A percentile compares a stretch with the other conserved stretches of the same genome.
Evolutionary conservation across 768 basidiomycete species (phyloP).

Genomic region (Amyloporia xantha): DNA sequence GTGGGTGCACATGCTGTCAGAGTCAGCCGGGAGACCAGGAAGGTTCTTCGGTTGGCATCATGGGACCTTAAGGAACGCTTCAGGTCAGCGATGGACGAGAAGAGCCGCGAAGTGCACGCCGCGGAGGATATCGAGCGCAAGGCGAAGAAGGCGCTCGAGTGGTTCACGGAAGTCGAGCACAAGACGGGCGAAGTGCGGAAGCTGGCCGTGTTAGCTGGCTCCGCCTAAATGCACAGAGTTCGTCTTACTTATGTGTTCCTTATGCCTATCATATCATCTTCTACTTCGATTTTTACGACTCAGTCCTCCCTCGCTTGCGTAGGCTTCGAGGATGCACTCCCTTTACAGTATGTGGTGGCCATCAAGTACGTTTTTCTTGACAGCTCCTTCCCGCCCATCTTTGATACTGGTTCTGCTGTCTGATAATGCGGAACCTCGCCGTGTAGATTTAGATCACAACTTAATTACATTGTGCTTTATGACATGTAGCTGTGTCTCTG

Average conservation of each 20-base stretch:
- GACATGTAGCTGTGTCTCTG: no score
- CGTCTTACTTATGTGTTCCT: not conserved
- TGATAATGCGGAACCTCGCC: not conserved
- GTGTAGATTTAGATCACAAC: not conserved
- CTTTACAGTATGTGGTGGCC: no score
- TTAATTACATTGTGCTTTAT: no score
- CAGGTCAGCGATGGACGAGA: constrained; percentile 75
- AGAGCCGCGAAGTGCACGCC: constrained; percentile 64
- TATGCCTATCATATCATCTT: not conserved
- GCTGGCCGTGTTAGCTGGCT: not conserved
- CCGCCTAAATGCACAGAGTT: not conserved
- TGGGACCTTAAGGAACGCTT: constrained; percentile 89
- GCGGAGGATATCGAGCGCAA: constrained; percentile 72
- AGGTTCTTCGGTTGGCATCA: constrained; percentile 83
- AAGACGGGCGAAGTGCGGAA: constrained; percentile 34
- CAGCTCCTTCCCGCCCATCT: not conserved
- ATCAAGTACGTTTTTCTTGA: no score
- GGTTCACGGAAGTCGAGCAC: constrained; percentile 53
- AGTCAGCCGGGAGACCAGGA: constrained; percentile 80
- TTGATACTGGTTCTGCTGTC: not conserved
- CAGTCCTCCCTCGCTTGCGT: no score
- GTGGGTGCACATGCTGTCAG: constrained; percentile 63
- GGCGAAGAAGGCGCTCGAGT: constrained; percentile 63
- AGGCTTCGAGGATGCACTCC: no score
- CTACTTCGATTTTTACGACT: not conserved